Conservation (phyloP, 176 grass and related monocot genomes). For the Triticum turgidum region DNA sequence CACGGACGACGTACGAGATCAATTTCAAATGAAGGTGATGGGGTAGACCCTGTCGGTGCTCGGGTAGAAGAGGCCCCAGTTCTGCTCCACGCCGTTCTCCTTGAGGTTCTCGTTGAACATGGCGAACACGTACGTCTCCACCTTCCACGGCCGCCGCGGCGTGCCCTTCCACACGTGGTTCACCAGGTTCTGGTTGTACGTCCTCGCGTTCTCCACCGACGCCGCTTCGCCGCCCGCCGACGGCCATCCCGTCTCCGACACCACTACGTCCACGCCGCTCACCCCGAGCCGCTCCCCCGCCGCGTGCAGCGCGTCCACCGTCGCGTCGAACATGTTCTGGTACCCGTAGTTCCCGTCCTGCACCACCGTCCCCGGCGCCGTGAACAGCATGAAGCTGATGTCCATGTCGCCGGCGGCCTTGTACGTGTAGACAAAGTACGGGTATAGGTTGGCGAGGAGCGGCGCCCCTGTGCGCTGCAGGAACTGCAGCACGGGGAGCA, state of each 20-base stretch:
- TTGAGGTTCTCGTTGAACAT: conserved; percentile 79
- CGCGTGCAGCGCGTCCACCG: conserved; percentile 51
- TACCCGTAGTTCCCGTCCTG: conserved; percentile 48
- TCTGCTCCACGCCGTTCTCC: conserved; percentile 22
- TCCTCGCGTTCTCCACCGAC: conserved; percentile 30
- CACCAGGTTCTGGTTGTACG: conserved; percentile 67
- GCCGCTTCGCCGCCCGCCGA: conserved; percentile 18
- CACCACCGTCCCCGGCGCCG: conserved; percentile 18
- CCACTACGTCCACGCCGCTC: background rate
- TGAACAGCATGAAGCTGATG: conserved; percentile 58
- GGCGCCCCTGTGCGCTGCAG: conserved; percentile 46
- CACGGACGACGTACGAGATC: too few species aligned
- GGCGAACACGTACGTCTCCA: conserved; percentile 61
- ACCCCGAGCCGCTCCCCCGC: conserved; percentile 36
- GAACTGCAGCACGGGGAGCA: conserved; percentile 42
- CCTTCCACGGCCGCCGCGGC: background rate
- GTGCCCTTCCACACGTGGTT: conserved; percentile 38
- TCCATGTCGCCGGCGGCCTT: background rate
- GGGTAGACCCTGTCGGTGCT: conserved; percentile 43
- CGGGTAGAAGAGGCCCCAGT: conserved; percentile 64
- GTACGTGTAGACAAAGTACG: conserved; percentile 50
- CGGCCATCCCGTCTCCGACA: conserved; percentile 66
- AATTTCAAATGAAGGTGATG: conserved; percentile 25
- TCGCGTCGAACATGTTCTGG: conserved; percentile 60
- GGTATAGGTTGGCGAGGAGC: conserved; percentile 60